Evolutionary conservation across 78 protist genomes (phyloP).

Genomic region (Parvularia atlantis): DNA sequence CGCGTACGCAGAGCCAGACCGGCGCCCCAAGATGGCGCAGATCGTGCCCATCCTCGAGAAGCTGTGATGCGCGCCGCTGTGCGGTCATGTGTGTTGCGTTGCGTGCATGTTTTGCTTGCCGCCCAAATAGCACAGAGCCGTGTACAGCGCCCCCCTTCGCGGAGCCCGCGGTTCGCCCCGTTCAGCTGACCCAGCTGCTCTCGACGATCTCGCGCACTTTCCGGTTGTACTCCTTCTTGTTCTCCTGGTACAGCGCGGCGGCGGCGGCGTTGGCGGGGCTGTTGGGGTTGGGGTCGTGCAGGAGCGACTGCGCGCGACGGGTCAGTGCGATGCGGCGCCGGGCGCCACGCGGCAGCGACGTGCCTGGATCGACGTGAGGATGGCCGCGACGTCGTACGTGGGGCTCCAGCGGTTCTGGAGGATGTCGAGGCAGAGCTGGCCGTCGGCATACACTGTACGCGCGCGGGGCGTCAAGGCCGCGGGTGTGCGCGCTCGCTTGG

Average conservation of each 20-base stretch:
- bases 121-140: too few relatives aligned
- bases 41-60: too few relatives aligned
- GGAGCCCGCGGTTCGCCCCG: too few relatives aligned
- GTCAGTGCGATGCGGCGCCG: background rate
- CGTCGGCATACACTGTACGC: slow-evolving; percentile 89
- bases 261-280: slow-evolving; percentile 98
- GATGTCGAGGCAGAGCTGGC: slow-evolving; percentile 96
- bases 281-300: slow-evolving; percentile 98
- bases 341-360: background rate
- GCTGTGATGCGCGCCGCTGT: too few relatives aligned
- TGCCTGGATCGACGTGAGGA: slow-evolving; percentile 95
- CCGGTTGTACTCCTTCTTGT: slow-evolving; percentile 88
- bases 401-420: slow-evolving; percentile 98
- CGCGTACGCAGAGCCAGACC: too few relatives aligned
- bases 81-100: too few relatives aligned
- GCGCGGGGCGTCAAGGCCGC: too few relatives aligned
- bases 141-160: too few relatives aligned
- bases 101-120: too few relatives aligned
- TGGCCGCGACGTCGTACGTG: slow-evolving; percentile 95
- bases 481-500: too few relatives aligned
- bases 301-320: slow-evolving; percentile 64
- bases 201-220: slow-evolving; percentile 91
- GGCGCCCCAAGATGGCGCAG: too few relatives aligned
- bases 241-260: slow-evolving; percentile 89
- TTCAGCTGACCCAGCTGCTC: slow-evolving; percentile 74